Conservation (phyloP, 2,329 filamentous ascomycete species). For the Scleromitrula shiraiana region DNA sequence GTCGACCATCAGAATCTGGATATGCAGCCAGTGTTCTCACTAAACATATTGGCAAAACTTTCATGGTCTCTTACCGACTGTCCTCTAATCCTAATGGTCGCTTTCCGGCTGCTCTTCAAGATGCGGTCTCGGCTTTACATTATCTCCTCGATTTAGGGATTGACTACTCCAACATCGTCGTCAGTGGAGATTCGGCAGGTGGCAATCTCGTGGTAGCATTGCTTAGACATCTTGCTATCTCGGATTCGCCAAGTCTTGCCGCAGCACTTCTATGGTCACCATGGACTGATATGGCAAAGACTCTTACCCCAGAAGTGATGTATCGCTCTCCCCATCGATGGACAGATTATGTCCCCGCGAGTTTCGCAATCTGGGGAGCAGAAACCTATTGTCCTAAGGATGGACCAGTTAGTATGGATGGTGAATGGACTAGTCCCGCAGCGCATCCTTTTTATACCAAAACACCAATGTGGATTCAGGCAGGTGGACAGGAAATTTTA, state of each 20-base stretch:
- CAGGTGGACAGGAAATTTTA: conserved; percentile 35
- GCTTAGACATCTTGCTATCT: conserved; percentile 36
- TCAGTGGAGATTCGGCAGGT: conserved; percentile 42
- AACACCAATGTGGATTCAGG: conserved; percentile 35
- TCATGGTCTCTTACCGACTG: conserved; percentile 21
- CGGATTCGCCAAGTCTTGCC: conserved; percentile 28
- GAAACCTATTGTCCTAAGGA: conserved; percentile 26
- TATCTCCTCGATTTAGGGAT: conserved; percentile 36
- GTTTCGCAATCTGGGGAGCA: conserved; percentile 37
- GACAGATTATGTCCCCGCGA: conserved; percentile 35
- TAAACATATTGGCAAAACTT: not conserved
- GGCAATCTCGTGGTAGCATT: conserved; percentile 38
- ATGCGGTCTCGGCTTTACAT: conserved; percentile 37
- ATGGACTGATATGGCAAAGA: conserved; percentile 31
- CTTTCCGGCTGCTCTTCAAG: conserved; percentile 43
- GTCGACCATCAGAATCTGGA: conserved; percentile 30
- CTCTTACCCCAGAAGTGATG: conserved; percentile 25
- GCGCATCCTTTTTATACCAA: conserved; percentile 32
- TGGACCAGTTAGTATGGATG: conserved; percentile 14
- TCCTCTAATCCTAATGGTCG: conserved; percentile 34
- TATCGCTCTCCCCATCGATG: conserved; percentile 14
- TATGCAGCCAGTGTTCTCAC: conserved; percentile 22
- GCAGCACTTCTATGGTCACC: conserved; percentile 35
- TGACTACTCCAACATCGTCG: conserved; percentile 33
- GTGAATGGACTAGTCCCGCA: conserved; percentile 34